These are phyloP conservation scores for Schoenoplectus triqueter DNA, from an alignment of 202 grass and related monocot genomes.

Conservation along the genomic window DNA sequence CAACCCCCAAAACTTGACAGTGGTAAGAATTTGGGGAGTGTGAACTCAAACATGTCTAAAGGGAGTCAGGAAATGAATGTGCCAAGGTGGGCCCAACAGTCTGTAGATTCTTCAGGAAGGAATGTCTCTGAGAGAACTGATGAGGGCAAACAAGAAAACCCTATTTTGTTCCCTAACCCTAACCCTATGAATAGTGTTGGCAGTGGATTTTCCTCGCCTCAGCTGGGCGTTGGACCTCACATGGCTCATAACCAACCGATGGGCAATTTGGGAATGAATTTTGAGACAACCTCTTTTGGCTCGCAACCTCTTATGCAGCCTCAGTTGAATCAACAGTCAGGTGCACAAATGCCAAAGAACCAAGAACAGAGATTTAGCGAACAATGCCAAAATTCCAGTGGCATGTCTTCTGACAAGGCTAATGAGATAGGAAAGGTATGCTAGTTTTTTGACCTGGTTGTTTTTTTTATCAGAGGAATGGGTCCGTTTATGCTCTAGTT, in stretches of 20 bases:
- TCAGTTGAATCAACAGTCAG: slow-evolving; percentile 55
- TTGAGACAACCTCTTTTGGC: slow-evolving; percentile 41
- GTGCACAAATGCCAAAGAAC: slow-evolving; percentile 62
- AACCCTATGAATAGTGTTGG: slow-evolving; percentile 29
- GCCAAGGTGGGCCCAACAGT: slow-evolving; percentile 33
- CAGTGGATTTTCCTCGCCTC: slow-evolving; percentile 44
- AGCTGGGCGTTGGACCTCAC: slow-evolving; percentile 67
- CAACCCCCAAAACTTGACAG: slow-evolving; percentile 46
- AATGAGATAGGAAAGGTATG: slow-evolving; percentile 40
- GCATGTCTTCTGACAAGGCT: slow-evolving; percentile 48
- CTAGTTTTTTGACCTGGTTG: slow-evolving; percentile 6
- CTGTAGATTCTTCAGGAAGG: slow-evolving; percentile 62
- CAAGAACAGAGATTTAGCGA: slow-evolving; percentile 61
- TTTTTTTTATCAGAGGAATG: not conserved
- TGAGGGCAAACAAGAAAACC: slow-evolving; percentile 59
- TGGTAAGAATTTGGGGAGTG: slow-evolving; percentile 52
- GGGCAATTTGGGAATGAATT: slow-evolving; percentile 63
- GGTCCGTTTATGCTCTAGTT: not conserved
- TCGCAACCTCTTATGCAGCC: slow-evolving; percentile 41
- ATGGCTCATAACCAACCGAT: slow-evolving; percentile 63
- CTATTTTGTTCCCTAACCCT: slow-evolving; percentile 36
- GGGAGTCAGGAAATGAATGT: slow-evolving; percentile 48
- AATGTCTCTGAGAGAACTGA: slow-evolving; percentile 46
- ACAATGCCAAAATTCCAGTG: slow-evolving; percentile 53
- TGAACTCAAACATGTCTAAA: slow-evolving; percentile 57